Evolutionary conservation across 116 monocot genomes (phyloP), one percentile per base, ranked within the genome.

Genomic region (Cymodocea nodosa): DNA sequence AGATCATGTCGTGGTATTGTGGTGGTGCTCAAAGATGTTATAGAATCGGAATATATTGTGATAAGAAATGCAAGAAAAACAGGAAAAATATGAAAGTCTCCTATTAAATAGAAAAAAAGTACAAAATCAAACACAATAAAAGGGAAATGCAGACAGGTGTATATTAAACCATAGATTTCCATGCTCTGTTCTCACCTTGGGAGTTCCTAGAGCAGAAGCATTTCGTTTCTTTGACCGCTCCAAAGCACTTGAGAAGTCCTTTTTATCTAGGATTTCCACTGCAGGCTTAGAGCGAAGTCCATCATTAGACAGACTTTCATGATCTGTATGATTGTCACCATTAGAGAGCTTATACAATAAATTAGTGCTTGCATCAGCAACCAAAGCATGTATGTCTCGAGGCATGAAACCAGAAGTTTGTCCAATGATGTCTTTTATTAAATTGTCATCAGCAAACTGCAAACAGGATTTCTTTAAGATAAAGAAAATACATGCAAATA

Each of bases 381-480:
- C 70, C 71, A 98, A 76, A 65, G 89, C 83, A 52, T 53, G 67
- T 75, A 92, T 76, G 65, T 92, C 98, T 51, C 92, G 77, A 18
- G 92, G 86, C 82, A 84, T 84, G 72, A 98, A 98, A 49, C 98
- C 98, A 3, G 98, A 89, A 24, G 89, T 89, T 68, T 89, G 92
- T 25, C 76, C 84, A 82, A 78, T 56, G 4, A 88, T 58, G 35
- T 88, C 83, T 64, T 86, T 91, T 62, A 85, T 23, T 54, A 84
- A 70, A 15, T 74, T 78, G 3, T 67, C 51, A 52, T 69, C 69
- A 50, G 64, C 69, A 59, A 54, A 56, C 94, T 97, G 83, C 79
- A 83, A 65, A 59, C 15, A 83, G 69, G 44, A 23, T 30, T 1
- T 30, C 14, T 11, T n/a, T 24, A 52, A 23, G 22, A 15, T 15